phyloP scores from a whole-genome alignment of 441 rosid genomes.

The Rhodomyrtus psidioides region DNA sequence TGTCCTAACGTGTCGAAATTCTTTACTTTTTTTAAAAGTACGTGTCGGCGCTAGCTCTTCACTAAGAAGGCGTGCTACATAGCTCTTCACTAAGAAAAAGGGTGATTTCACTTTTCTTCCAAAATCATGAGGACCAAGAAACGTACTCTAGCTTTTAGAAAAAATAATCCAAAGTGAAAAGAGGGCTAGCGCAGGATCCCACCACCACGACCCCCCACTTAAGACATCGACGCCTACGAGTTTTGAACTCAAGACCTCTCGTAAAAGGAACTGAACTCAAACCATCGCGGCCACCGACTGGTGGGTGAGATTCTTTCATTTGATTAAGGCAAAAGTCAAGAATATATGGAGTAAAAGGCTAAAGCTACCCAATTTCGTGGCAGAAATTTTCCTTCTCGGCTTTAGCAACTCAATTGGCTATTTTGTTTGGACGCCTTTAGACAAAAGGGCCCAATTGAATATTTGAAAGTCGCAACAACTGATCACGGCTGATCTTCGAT shows the following conservation, averaged over 20 bases:
- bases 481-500: not conserved
- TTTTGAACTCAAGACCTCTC: no score
- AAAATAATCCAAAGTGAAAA: not conserved
- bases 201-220: no score
- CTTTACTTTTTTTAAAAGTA: no score
- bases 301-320: not conserved
- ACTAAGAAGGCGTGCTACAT: no score
- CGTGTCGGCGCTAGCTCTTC: not conserved
- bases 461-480: not conserved
- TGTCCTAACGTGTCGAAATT: no score
- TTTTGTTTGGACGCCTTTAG: not conserved
- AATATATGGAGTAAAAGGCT: not conserved
- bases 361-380: not conserved
- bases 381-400: not conserved
- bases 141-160: not conserved
- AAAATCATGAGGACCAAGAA: not conserved
- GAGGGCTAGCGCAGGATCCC: no score
- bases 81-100: not conserved
- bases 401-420: not conserved
- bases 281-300: no score
- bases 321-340: not conserved
- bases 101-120: not conserved
- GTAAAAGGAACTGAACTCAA: no score
- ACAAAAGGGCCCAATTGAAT: not conserved
- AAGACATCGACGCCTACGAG: no score